phyloP scores from a whole-genome alignment of 164 flowering plant species.

The Stephania japonica region DNA sequence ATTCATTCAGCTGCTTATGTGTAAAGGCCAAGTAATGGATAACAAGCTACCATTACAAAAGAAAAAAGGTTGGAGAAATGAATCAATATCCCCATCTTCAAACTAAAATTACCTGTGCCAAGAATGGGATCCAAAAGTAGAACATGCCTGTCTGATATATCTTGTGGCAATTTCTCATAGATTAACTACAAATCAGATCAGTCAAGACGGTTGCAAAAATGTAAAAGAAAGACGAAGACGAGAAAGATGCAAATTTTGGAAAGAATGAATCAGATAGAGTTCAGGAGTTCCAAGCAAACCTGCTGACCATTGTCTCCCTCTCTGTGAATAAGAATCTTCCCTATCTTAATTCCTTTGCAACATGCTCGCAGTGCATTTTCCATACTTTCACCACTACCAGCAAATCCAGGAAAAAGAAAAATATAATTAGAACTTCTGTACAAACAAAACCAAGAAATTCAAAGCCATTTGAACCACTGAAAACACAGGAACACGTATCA shows the following conservation, averaged over 20 bases:
- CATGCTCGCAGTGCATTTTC: slow-evolving; percentile 98
- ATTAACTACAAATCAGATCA: slow-evolving; percentile 53
- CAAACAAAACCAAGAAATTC: slow-evolving; percentile 6
- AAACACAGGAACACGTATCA: neutral
- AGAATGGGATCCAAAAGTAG: slow-evolving; percentile 90
- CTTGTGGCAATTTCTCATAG: slow-evolving; percentile 82
- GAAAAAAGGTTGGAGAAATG: too few relatives aligned
- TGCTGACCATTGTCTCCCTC: slow-evolving; percentile 98
- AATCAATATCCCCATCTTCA: too few relatives aligned
- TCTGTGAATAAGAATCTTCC: slow-evolving; percentile 91
- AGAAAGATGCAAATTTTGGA: neutral
- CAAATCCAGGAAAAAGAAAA: neutral
- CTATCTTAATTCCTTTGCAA: slow-evolving; percentile 97
- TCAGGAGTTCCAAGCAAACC: slow-evolving; percentile 33
- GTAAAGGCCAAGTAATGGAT: too few relatives aligned
- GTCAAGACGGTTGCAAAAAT: slow-evolving; percentile 4
- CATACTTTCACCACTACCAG: slow-evolving; percentile 94
- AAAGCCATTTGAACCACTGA: neutral
- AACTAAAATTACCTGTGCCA: slow-evolving; percentile 64
- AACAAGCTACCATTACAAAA: too few relatives aligned
- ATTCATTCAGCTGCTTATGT: neutral
- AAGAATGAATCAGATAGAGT: neutral
- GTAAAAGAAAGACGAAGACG: neutral
- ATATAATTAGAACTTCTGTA: neutral
- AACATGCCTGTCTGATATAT: slow-evolving; percentile 96